A percentile compares a stretch with the other conserved stretches of the same genome.
These are phyloP conservation scores for Jacaranda copaia DNA, from an alignment of 257 asterid genomes.

Conservation along the genomic window DNA sequence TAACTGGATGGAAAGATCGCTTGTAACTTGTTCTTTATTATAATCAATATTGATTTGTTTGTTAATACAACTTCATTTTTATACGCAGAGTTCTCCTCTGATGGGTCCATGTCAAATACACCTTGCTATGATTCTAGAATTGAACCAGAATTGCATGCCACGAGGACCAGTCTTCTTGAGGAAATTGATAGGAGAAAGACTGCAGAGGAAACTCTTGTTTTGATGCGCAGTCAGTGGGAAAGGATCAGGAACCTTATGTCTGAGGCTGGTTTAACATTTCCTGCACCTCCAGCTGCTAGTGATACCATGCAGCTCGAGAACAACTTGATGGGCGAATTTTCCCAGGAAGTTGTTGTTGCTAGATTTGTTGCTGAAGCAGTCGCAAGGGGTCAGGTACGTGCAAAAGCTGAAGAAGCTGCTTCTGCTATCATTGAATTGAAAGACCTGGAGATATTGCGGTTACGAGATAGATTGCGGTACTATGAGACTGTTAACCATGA, in stretches of 20 bases:
- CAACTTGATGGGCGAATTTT: constrained; percentile 45
- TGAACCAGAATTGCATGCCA: constrained; percentile 54
- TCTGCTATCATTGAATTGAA: constrained; percentile 60
- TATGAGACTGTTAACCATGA: constrained; percentile 88
- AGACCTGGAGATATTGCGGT: constrained; percentile 77
- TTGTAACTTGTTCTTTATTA: background rate
- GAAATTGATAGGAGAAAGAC: constrained; percentile 69
- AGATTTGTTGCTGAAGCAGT: constrained; percentile 68
- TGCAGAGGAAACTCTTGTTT: constrained; percentile 64
- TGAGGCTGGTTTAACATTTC: constrained; percentile 69
- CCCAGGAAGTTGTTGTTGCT: constrained; percentile 57
- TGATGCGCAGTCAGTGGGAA: constrained; percentile 78
- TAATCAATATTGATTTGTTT: constrained; percentile 4
- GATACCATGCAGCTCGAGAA: constrained; percentile 37
- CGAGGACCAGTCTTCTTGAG: constrained; percentile 59
- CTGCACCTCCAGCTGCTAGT: constrained; percentile 48
- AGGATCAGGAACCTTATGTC: constrained; percentile 60
- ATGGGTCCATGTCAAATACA: constrained; percentile 53
- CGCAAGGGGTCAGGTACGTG: constrained; percentile 63
- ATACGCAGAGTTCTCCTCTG: constrained; percentile 70
- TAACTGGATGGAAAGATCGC: background rate
- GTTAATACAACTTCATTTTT: background rate
- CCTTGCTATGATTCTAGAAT: constrained; percentile 39
- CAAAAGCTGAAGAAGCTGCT: constrained; percentile 75
- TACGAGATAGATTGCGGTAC: constrained; percentile 79